Percentiles rank a stretch among this genome's conserved stretches.
These are phyloP conservation scores for Akanthomyces muscarius DNA, from an alignment of 2,329 filamentous ascomycete genomes.

Conservation along the genomic window DNA sequence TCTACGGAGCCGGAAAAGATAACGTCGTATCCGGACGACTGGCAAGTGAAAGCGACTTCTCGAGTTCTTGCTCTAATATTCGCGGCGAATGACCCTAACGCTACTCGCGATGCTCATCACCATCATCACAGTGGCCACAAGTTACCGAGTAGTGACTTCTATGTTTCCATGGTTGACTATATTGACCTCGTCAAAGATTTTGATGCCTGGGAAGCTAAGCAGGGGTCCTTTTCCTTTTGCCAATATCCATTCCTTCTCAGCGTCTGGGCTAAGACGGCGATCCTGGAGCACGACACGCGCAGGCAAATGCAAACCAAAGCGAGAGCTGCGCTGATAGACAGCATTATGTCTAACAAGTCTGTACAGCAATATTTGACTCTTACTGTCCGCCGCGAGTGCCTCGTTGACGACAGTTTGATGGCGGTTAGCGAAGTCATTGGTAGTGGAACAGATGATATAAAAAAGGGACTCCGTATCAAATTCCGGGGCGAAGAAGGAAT, in stretches of 20 bases:
- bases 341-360: constrained; percentile 69
- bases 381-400: constrained; percentile 74
- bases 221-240: constrained; percentile 77
- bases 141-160: constrained; percentile 79
- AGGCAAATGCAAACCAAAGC: constrained; percentile 88
- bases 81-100: constrained; percentile 65
- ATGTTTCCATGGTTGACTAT: constrained; percentile 81
- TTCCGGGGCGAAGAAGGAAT: constrained; percentile 88
- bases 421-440: constrained; percentile 82
- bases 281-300: constrained; percentile 81
- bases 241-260: constrained; percentile 90
- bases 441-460: constrained; percentile 76
- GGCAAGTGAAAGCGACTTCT: constrained; percentile 80
- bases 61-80: constrained; percentile 78
- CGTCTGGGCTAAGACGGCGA: constrained; percentile 87
- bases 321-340: constrained; percentile 85
- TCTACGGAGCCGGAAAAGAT: constrained; percentile 51
- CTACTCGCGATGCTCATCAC: constrained; percentile 29
- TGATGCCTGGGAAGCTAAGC: constrained; percentile 76
- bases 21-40: constrained; percentile 73
- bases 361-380: constrained; percentile 76
- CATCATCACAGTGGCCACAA: constrained; percentile 54
- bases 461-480: constrained; percentile 81
- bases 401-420: constrained; percentile 83
- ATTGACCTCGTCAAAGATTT: constrained; percentile 83